Base-by-base conservation (phyloP, 768 basidiomycete species). In the Lactarius sp. region DNA sequence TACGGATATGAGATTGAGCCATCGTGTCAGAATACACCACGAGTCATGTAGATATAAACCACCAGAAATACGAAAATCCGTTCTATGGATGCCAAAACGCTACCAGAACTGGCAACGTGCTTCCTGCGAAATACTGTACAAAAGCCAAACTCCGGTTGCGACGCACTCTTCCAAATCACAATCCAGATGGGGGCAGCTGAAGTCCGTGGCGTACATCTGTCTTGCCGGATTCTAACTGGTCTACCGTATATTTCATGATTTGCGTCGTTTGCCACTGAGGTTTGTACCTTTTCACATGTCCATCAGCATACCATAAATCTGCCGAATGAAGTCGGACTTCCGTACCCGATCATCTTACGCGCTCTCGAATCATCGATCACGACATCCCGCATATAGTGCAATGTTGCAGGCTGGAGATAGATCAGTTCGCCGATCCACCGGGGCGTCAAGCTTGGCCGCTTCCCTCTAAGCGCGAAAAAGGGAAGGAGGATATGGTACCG, bases 291-390 rank as follows among this genome's bases (percentile, higher is more conserved):
- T 41, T 13, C 39, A 41, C 14, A 5, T 4, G 39, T 41, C 10
- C 39, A 13, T 41, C 39, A 13, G 39, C 14, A 41, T 13, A 74
- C 42, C 20, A 20, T 33, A 5, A 50, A 33, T 62, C 20, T 14
- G 9, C 52, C 1, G 52, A 58, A 10, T 18, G n/a, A 13, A 20
- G 22, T 56, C 9, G 42, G 52, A 6, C 27, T 9, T 31, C 6
- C 6, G 8, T 59, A 74, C 75, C 73, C 72, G 3, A 77, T 70
- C 8, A 76, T 46, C 59, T 71, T 72, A 51, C 71, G 66, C 5
- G 75, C 76, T 34, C 75, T 70, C 2, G 75, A 74, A 64, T 76
- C 75, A 57, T 77, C 75, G 27, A 77, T 71, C 16, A 63, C 66
- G 13, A 71, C 64, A 46, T 75, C 70, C 16, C 66, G 66, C 60